Evolutionary conservation across 1,284 basidiomycete genomes (phyloP).

Genomic region (Fomitopsis palustris): DNA sequence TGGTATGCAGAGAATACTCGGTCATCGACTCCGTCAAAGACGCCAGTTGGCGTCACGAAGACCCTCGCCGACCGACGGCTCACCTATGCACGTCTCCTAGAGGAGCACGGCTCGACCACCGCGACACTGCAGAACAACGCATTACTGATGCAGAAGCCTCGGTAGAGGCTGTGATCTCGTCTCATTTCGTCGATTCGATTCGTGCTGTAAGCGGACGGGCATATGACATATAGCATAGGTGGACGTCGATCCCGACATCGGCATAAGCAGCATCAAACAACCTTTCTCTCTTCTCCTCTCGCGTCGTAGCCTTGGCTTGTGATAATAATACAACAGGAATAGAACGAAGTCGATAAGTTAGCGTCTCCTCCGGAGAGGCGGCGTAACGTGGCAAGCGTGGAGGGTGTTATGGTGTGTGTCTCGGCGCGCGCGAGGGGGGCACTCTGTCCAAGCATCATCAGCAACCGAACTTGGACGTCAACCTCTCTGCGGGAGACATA

Average conservation of each 20-base stretch:
- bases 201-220: too few species aligned
- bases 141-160: constrained; percentile 33
- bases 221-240: too few species aligned
- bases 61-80: constrained; percentile 56
- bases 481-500: not conserved
- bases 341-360: not conserved
- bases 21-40: constrained; percentile 36
- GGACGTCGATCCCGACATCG: too few species aligned
- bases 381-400: not conserved
- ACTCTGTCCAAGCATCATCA: not conserved
- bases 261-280: too few species aligned
- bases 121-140: constrained; percentile 42
- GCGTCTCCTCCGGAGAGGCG: not conserved
- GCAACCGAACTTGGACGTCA: not conserved
- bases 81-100: constrained; percentile 55
- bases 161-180: too few species aligned
- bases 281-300: too few species aligned
- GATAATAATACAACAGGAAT: not conserved
- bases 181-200: too few species aligned
- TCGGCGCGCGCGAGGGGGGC: not conserved
- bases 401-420: not conserved
- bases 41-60: constrained; percentile 50
- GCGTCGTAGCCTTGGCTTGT: too few species aligned
- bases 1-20: constrained; percentile 37
- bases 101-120: constrained; percentile 55